Conservation (phyloP, 495 filamentous ascomycete species). For the Geoglossum glabrum region DNA sequence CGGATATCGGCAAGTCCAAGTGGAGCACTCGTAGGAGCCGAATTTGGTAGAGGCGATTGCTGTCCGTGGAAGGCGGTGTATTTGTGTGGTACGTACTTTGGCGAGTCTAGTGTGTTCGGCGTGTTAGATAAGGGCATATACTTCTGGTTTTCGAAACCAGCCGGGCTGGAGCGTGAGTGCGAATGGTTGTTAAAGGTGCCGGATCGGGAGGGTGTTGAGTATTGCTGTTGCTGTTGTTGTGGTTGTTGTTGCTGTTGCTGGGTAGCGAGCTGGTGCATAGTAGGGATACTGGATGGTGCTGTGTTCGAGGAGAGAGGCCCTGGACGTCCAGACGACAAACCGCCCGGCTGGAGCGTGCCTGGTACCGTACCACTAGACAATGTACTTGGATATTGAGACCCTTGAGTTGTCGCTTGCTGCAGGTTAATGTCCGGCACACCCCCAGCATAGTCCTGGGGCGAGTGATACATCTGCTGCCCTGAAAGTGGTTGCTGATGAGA, state of each 20-base stretch:
- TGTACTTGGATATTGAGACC: constrained; percentile 31
- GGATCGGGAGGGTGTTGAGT: constrained; percentile 44
- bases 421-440: constrained; percentile 41
- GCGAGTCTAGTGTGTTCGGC: constrained; percentile 27
- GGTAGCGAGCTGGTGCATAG: constrained; percentile 20
- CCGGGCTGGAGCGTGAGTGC: constrained; percentile 68
- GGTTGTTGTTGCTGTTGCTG: constrained; percentile 26
- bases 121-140: constrained; percentile 54
- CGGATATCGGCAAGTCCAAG: constrained; percentile 82
- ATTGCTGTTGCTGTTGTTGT: constrained; percentile 30
- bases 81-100: constrained; percentile 40
- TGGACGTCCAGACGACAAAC: constrained; percentile 31
- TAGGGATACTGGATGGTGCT: constrained; percentile 46
- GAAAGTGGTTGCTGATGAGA: constrained; percentile 19
- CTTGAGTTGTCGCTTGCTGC: constrained; percentile 40
- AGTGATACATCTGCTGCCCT: constrained; percentile 29
- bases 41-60: neutral
- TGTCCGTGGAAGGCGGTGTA: neutral
- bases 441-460: constrained; percentile 28
- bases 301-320: constrained; percentile 47
- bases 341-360: constrained; percentile 50
- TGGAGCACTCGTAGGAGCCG: constrained; percentile 47
- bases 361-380: constrained; percentile 28
- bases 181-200: constrained; percentile 39
- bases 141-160: constrained; percentile 48